Evolutionary conservation across 345 rosid species (phyloP).

Genomic region (Alliaria petiolata): DNA sequence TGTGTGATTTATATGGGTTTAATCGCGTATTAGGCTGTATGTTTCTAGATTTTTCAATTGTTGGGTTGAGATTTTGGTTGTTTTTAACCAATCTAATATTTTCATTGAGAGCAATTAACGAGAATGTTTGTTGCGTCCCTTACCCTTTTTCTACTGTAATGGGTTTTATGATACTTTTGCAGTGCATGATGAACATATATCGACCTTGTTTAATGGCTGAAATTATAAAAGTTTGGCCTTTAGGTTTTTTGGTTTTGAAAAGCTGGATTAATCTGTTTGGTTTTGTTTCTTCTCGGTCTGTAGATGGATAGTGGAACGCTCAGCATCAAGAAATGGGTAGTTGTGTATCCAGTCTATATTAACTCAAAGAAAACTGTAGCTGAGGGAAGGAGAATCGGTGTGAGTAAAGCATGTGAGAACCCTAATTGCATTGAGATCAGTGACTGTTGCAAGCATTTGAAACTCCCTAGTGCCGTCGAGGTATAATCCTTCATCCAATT

Average conservation of each 20-base stretch:
- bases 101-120: background rate
- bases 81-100: background rate
- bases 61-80: background rate
- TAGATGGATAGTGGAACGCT: conserved; percentile 46
- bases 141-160: background rate
- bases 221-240: background rate
- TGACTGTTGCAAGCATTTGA: conserved; percentile 76
- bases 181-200: background rate
- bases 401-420: conserved; percentile 72
- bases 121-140: background rate
- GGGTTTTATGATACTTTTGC: background rate
- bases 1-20: background rate
- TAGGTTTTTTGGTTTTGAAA: background rate
- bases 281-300: background rate
- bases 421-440: conserved; percentile 80
- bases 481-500: conserved; percentile 34
- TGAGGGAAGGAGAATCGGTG: conserved; percentile 73
- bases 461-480: conserved; percentile 71
- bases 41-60: background rate
- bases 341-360: conserved; percentile 83
- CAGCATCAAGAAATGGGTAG: conserved; percentile 66
- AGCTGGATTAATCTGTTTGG: background rate
- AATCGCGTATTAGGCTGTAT: background rate
- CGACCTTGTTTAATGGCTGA: background rate
- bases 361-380: conserved; percentile 92